phyloP scores from a whole-genome alignment of 345 rosid species.

The Cardiospermum halicacabum region DNA sequence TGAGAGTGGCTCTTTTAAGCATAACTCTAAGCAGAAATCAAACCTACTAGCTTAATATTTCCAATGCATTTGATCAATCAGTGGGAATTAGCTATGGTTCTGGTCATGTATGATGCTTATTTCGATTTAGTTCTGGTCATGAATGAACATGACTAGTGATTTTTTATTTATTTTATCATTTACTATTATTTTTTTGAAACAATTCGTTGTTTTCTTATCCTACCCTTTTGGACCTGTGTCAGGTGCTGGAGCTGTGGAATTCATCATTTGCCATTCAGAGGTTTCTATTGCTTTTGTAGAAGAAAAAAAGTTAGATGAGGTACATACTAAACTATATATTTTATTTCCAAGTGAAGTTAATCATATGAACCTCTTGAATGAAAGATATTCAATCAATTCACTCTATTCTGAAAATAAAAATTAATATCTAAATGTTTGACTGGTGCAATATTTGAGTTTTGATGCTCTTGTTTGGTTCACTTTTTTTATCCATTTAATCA shows the following conservation, averaged over 20 bases:
- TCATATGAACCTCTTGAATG: background rate
- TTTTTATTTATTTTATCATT: background rate
- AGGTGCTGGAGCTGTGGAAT: slow-evolving; percentile 97
- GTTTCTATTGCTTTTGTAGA: slow-evolving; percentile 84
- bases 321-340: slow-evolving; percentile 18
- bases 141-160: background rate
- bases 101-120: background rate
- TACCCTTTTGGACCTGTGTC: slow-evolving; percentile 12
- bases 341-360: slow-evolving; percentile 2
- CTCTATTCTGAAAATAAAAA: background rate
- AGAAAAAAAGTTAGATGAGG: slow-evolving; percentile 88
- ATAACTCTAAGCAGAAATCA: background rate
- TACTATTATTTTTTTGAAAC: background rate
- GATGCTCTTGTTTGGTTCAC: too few relatives aligned
- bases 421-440: background rate
- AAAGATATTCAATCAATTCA: background rate
- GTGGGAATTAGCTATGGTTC: background rate
- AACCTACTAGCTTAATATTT: background rate
- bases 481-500: too few relatives aligned
- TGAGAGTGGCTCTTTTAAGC: slow-evolving; percentile 24
- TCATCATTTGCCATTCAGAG: slow-evolving; percentile 82
- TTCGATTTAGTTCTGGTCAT: background rate
- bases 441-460: too few relatives aligned
- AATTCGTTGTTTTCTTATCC: background rate
- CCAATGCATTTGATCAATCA: background rate